Evolutionary conservation across 2,329 filamentous ascomycete genomes (phyloP).

Genomic region (Colletotrichum sp.): DNA sequence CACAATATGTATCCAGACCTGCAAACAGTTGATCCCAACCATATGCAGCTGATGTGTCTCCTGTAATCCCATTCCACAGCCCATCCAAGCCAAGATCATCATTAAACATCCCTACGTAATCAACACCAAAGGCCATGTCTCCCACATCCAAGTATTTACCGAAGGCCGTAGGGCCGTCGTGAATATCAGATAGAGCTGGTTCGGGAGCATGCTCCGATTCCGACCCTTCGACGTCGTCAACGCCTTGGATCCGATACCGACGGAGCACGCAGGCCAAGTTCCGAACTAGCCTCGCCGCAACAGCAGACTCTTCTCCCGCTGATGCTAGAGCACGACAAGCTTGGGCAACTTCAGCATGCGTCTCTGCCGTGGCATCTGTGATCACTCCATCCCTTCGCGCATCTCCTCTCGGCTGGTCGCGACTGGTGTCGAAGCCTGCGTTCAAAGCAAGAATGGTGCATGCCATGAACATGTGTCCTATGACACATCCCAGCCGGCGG

Average conservation of each 20-base stretch:
- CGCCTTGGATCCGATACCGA: constrained; percentile 17
- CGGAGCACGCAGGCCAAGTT: constrained; percentile 23
- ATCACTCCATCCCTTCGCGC: not conserved
- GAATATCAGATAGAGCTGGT: not conserved
- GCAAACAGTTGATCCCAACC: constrained; percentile 28
- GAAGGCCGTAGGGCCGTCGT: fast-evolving
- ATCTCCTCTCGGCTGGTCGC: not conserved
- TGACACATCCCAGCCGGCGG: constrained; percentile 24
- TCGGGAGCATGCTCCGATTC: not conserved
- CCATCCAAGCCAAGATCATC: constrained; percentile 6
- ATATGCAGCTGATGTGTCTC: constrained; percentile 15
- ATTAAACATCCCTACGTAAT: not conserved
- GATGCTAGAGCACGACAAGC: constrained; percentile 25
- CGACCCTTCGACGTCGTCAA: not conserved
- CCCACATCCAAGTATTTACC: not conserved
- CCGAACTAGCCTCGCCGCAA: constrained; percentile 24
- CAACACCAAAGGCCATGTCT: not conserved
- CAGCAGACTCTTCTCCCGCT: constrained; percentile 21
- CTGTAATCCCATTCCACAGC: constrained; percentile 25
- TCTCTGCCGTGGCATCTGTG: not conserved
- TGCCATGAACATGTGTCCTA: constrained; percentile 27
- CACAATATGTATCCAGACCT: constrained; percentile 26
- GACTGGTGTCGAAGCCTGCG: constrained; percentile 1
- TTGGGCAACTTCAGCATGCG: constrained; percentile 16
- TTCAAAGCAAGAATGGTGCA: constrained; percentile 26